Conservation (phyloP, 169 alveolate species). For the Eimeria acervulina region DNA sequence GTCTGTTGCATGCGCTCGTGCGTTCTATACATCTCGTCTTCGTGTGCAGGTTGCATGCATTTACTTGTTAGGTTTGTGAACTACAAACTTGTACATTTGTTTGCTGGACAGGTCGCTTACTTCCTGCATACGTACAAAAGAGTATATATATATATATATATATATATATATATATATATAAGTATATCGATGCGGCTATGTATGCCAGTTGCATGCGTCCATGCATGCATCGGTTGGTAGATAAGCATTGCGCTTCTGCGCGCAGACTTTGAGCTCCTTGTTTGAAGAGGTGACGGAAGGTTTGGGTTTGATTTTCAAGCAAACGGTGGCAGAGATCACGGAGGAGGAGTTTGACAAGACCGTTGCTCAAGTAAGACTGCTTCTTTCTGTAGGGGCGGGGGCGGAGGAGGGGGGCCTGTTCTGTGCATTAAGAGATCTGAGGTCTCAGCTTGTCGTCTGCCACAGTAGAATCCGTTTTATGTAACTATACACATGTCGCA, state of each 20-base stretch:
- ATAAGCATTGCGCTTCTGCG: background rate
- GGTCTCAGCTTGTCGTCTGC: background rate
- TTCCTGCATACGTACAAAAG: too few species aligned
- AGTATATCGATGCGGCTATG: too few species aligned
- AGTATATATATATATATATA: too few species aligned
- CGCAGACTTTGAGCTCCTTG: slow-evolving; percentile 50
- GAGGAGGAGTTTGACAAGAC: slow-evolving; percentile 18
- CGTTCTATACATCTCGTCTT: background rate
- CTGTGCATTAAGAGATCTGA: background rate
- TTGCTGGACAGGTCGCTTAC: background rate
- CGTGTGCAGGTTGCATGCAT: background rate
- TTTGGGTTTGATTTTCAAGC: background rate
- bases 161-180: too few species aligned
- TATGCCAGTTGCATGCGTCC: too few species aligned
- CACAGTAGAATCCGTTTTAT: background rate
- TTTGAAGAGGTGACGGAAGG: slow-evolving; percentile 43
- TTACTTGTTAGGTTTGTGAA: too few species aligned
- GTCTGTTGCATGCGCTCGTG: background rate
- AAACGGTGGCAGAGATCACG: background rate
- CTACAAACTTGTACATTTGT: background rate
- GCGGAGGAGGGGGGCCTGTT: background rate
- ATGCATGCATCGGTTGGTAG: background rate
- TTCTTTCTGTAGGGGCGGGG: background rate
- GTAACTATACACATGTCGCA: background rate
- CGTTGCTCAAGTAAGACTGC: background rate